Percentiles rank a stretch among this genome's conserved stretches.
Evolutionary conservation across 345 rosid genomes (phyloP).

Genomic region (Kernera saxatilis): DNA sequence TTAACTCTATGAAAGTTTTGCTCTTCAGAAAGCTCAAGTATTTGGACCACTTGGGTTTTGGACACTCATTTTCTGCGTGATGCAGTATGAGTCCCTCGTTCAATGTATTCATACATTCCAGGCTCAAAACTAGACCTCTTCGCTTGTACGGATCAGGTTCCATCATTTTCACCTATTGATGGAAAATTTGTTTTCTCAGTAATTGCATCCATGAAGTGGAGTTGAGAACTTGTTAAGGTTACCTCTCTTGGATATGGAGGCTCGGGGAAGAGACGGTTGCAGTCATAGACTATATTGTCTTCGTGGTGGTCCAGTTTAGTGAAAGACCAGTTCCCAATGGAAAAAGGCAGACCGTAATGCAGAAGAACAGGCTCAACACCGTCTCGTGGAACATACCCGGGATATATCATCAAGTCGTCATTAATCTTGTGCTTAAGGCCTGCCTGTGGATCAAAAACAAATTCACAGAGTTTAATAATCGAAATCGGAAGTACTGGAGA

Average conservation of each 20-base stretch:
- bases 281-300: conserved; percentile 81
- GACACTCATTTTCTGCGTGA: conserved; percentile 74
- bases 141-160: conserved; percentile 56
- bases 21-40: conserved; percentile 94
- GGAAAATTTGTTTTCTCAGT: background rate
- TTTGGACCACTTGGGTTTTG: conserved; percentile 79
- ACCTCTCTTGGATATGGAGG: conserved; percentile 99
- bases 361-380: conserved; percentile 87
- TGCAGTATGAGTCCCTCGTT: conserved; percentile 81
- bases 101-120: conserved; percentile 84
- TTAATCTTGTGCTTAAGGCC: conserved; percentile 91
- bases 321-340: conserved; percentile 92
- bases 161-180: conserved; percentile 59
- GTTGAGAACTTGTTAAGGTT: conserved; percentile 5
- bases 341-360: conserved; percentile 89
- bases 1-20: conserved; percentile 77
- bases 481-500: background rate
- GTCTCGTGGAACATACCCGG: conserved; percentile 79
- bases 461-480: background rate
- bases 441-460: conserved; percentile 44
- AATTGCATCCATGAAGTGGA: background rate
- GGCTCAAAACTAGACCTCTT: conserved; percentile 55
- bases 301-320: conserved; percentile 87
- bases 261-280: conserved; percentile 83
- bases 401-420: conserved; percentile 91